Evolutionary conservation across 805 yeast genomes (phyloP).

Genomic region (Pichia paraexigua): DNA sequence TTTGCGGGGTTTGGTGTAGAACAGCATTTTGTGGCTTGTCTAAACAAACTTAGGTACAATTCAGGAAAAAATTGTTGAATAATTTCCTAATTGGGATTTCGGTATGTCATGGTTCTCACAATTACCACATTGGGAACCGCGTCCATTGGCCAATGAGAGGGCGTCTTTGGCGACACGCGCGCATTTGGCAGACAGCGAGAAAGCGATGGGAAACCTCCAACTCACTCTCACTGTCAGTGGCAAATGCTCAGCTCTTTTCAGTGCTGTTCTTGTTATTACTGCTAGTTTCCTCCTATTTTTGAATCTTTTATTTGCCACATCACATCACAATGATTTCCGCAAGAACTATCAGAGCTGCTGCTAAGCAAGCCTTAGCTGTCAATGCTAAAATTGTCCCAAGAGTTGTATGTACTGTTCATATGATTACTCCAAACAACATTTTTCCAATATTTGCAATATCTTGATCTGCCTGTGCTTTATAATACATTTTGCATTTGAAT

Average conservation of each 20-base stretch:
- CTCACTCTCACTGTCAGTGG: neutral
- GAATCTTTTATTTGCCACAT: constrained; percentile 1
- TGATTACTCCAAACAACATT: neutral
- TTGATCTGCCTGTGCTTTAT: neutral
- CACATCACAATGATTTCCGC: constrained; percentile 60
- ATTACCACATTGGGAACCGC: neutral
- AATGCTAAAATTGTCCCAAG: constrained; percentile 39
- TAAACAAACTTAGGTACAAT: neutral
- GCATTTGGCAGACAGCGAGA: neutral
- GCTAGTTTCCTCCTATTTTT: neutral
- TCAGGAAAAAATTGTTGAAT: neutral
- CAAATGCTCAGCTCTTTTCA: neutral
- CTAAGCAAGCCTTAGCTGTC: constrained; percentile 63
- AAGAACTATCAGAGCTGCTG: constrained; percentile 81
- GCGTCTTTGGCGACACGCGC: neutral
- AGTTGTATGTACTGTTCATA: constrained; percentile 32
- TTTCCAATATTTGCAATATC: neutral
- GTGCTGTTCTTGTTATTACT: neutral
- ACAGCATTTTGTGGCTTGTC: neutral
- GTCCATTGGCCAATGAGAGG: neutral
- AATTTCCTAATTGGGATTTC: neutral
- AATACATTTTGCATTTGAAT: neutral
- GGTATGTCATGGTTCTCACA: neutral
- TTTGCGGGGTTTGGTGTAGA: neutral
- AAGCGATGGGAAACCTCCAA: neutral